Evolutionary conservation across 257 asterid species (phyloP).

Genomic region (Orobanche coerulescens): DNA sequence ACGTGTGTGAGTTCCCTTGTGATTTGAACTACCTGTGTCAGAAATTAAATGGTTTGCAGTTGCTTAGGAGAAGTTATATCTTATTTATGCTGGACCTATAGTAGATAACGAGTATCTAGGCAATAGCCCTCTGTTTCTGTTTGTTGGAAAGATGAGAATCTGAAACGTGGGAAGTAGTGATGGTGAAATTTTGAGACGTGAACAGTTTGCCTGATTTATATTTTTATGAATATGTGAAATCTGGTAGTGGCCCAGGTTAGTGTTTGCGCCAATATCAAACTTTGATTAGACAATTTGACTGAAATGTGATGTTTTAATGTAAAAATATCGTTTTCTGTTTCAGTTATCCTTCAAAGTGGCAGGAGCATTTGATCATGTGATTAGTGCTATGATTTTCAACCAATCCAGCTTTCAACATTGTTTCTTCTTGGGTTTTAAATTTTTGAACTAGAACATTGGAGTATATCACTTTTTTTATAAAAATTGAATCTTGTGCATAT

Average conservation of each 20-base stretch:
- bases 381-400: not conserved
- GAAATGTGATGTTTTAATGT: not conserved
- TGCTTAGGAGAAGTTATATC: not conserved
- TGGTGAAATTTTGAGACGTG: not conserved
- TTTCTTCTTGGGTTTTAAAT: not conserved
- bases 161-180: not conserved
- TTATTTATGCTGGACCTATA: not conserved
- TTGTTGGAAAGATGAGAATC: not conserved
- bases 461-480: not conserved
- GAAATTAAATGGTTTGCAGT: not conserved
- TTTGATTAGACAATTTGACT: not conserved
- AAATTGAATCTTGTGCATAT: not conserved
- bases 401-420: not conserved
- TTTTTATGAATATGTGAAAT: not conserved
- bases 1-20: conserved; percentile 41
- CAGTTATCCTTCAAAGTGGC: not conserved
- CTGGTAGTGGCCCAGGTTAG: not conserved
- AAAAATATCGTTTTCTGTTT: not conserved
- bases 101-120: not conserved
- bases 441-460: not conserved
- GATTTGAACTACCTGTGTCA: not conserved
- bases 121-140: not conserved
- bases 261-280: not conserved
- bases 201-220: not conserved
- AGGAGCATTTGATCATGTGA: not conserved